These are phyloP conservation scores for Hypoxylon sp. DNA, from an alignment of 2,329 filamentous ascomycete genomes.

Conservation along the genomic window DNA sequence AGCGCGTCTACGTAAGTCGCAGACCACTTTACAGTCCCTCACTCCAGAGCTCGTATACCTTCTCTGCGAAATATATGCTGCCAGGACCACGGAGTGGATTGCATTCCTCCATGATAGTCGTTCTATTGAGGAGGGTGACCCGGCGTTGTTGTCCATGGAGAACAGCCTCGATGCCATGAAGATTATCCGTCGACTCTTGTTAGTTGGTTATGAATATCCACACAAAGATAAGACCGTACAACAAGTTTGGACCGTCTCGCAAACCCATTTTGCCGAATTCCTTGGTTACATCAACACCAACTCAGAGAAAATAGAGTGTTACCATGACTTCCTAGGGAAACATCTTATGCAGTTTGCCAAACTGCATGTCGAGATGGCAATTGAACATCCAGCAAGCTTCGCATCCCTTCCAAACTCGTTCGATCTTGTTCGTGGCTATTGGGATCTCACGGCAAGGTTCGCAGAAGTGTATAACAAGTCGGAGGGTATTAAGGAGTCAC, in stretches of 20 bases:
- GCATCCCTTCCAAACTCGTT: constrained; percentile 84
- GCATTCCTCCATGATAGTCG: constrained; percentile 70
- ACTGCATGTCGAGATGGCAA: constrained; percentile 89
- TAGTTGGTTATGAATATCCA: constrained; percentile 87
- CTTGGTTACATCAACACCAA: constrained; percentile 74
- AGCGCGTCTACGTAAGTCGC: constrained; percentile 80
- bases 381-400: constrained; percentile 85
- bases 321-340: constrained; percentile 79
- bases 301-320: constrained; percentile 66
- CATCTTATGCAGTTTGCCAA: constrained; percentile 93
- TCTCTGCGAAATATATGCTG: constrained; percentile 82
- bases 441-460: constrained; percentile 83
- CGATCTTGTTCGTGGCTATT: constrained; percentile 84
- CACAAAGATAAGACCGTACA: constrained; percentile 82
- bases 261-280: constrained; percentile 83
- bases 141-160: constrained; percentile 74
- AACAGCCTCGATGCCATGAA: constrained; percentile 86
- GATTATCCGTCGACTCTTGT: constrained; percentile 81
- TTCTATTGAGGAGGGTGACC: constrained; percentile 68
- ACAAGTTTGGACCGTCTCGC: constrained; percentile 84
- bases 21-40: constrained; percentile 81
- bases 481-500: constrained; percentile 65
- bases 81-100: constrained; percentile 79
- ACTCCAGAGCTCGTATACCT: constrained; percentile 88
- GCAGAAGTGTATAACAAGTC: constrained; percentile 79